These are phyloP conservation scores for Scutellaria barbata DNA, from an alignment of 257 asterid genomes.

Conservation along the genomic window DNA sequence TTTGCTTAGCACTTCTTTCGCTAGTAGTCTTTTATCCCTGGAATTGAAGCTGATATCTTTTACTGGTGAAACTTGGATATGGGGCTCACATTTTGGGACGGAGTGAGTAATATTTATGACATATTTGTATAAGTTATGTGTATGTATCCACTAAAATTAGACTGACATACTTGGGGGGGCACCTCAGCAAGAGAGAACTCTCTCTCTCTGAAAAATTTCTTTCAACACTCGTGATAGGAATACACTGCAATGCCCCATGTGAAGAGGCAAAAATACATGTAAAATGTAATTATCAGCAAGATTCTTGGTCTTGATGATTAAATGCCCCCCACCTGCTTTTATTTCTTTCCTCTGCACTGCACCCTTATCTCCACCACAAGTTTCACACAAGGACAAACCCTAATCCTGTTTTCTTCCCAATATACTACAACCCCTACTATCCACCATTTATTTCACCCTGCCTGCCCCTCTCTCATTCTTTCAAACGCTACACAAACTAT, in stretches of 20 bases:
- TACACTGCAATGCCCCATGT: not conserved
- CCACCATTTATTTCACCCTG: too few relatives aligned
- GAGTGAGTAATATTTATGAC: too few relatives aligned
- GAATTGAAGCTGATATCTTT: not conserved
- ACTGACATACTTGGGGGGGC: too few relatives aligned
- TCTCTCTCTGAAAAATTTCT: too few relatives aligned
- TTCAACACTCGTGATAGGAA: too few relatives aligned
- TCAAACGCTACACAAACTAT: too few relatives aligned
- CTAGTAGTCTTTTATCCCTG: not conserved
- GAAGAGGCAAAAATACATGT: conserved; percentile 20
- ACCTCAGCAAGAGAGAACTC: too few relatives aligned
- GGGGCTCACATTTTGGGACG: too few relatives aligned
- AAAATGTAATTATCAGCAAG: not conserved
- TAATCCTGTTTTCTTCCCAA: too few relatives aligned
- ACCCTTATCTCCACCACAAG: conserved; percentile 32
- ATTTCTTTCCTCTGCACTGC: conserved; percentile 31
- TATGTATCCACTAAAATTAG: not conserved
- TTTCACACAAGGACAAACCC: conserved; percentile 14
- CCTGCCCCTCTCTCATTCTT: too few relatives aligned
- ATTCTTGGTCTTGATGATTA: conserved; percentile 4
- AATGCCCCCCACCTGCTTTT: conserved; percentile 9
- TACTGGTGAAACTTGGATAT: too few relatives aligned
- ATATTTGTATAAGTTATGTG: not conserved
- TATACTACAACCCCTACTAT: too few relatives aligned
- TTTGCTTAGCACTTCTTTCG: conserved; percentile 7